phyloP scores from a whole-genome alignment of 225 moss, liverwort and hornwort species.

The Physcomitrium patens region DNA sequence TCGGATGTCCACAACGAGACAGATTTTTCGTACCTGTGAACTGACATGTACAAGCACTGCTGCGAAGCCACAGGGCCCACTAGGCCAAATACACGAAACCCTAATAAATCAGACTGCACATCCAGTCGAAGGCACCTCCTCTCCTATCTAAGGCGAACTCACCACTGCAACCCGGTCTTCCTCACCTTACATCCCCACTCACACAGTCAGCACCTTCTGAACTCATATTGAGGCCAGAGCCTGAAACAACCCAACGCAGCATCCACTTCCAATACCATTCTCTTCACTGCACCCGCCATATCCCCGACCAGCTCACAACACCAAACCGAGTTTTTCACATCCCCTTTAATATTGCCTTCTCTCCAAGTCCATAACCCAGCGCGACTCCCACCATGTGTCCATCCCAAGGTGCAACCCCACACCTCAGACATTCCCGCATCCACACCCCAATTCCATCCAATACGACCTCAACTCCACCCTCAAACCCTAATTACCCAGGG shows the following conservation, averaged over 20 bases:
- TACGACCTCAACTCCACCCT: not conserved
- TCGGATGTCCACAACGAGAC: not conserved
- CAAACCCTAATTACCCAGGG: constrained; percentile 26
- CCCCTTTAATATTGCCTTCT: not conserved
- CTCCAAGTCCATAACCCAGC: not conserved
- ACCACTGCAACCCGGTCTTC: not conserved
- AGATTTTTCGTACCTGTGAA: not conserved
- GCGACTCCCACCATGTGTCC: not conserved
- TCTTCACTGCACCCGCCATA: constrained; percentile 4
- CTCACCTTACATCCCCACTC: not conserved
- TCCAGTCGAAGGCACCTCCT: not conserved
- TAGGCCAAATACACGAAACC: not conserved
- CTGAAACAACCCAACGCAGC: not conserved
- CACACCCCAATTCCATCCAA: not conserved
- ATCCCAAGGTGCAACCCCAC: not conserved
- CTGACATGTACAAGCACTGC: constrained; percentile 15
- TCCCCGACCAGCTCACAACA: not conserved
- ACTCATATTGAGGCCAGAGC: not conserved
- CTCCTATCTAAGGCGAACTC: not conserved
- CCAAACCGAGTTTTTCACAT: not conserved
- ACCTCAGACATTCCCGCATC: not conserved
- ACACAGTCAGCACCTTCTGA: constrained; percentile 7
- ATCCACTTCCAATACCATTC: not conserved
- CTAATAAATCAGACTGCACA: not conserved
- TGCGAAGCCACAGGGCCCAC: not conserved